These are phyloP conservation scores for Populus tremula DNA, from an alignment of 345 rosid species.

Conservation along the genomic window DNA sequence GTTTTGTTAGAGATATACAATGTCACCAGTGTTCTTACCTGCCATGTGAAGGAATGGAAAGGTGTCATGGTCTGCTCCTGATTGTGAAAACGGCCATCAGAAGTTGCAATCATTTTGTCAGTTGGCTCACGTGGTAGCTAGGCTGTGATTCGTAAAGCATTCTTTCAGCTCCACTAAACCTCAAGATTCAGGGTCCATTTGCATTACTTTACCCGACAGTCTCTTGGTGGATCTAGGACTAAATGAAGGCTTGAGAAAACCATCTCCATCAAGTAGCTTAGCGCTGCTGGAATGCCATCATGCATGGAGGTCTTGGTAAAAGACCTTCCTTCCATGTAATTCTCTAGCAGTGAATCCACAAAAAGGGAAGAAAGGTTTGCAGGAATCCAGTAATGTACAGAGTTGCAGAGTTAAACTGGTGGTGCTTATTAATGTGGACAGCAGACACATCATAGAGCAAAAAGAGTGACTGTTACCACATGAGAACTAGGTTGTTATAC, in stretches of 20 bases:
- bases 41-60: constrained; percentile 12
- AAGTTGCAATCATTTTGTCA: neutral
- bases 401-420: neutral
- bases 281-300: neutral
- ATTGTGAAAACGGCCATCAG: neutral
- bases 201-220: neutral
- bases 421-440: neutral
- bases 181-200: neutral
- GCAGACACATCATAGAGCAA: neutral
- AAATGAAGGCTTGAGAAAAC: neutral
- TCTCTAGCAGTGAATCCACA: neutral
- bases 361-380: neutral
- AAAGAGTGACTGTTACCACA: neutral
- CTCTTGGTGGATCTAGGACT: neutral
- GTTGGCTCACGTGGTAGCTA: neutral
- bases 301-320: neutral
- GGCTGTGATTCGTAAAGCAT: neutral
- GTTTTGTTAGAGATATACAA: neutral
- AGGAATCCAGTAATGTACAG: neutral
- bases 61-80: neutral
- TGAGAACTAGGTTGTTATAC: neutral
- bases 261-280: neutral
- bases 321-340: neutral
- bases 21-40: neutral
- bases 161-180: neutral